Percentiles rank a stretch among this genome's conserved stretches.
Conservation (phyloP, 305 asterid species). For the Fraxinus baroniana region DNA sequence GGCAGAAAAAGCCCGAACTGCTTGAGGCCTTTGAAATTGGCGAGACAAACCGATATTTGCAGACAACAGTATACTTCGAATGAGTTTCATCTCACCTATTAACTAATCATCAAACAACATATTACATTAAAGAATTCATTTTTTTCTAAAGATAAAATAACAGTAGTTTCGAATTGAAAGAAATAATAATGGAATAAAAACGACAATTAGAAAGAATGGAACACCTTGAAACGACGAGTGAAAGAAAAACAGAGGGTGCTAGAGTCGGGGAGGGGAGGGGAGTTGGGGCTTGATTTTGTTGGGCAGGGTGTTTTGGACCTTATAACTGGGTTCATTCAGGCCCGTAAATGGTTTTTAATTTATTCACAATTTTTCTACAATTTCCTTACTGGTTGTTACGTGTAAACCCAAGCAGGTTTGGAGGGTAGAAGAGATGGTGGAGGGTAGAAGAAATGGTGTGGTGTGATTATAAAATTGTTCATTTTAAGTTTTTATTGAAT, state of each 20-base stretch:
- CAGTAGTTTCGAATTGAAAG: background rate
- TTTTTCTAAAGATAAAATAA: background rate
- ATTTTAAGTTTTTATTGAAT: too few species aligned
- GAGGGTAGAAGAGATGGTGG: too few species aligned
- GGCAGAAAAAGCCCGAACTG: slow-evolving; percentile 38
- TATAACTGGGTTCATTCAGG: background rate
- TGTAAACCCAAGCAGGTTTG: too few species aligned
- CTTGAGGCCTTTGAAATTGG: slow-evolving; percentile 29
- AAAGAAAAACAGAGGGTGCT: background rate
- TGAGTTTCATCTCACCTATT: slow-evolving; percentile 35
- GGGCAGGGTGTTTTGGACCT: background rate
- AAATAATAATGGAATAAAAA: background rate
- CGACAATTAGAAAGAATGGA: background rate
- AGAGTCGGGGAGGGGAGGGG: background rate
- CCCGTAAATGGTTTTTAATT: background rate
- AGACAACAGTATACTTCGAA: slow-evolving; percentile 30
- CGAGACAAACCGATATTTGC: slow-evolving; percentile 33
- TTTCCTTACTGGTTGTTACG: too few species aligned
- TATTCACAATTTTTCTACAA: too few species aligned
- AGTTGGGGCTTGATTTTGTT: background rate
- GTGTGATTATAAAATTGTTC: too few species aligned
- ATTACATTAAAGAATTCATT: background rate
- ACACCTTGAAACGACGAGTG: background rate
- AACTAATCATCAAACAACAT: background rate
- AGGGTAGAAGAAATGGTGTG: too few species aligned